These are phyloP conservation scores for Penstemon davidsonii DNA, from an alignment of 257 asterid species.

Conservation along the genomic window DNA sequence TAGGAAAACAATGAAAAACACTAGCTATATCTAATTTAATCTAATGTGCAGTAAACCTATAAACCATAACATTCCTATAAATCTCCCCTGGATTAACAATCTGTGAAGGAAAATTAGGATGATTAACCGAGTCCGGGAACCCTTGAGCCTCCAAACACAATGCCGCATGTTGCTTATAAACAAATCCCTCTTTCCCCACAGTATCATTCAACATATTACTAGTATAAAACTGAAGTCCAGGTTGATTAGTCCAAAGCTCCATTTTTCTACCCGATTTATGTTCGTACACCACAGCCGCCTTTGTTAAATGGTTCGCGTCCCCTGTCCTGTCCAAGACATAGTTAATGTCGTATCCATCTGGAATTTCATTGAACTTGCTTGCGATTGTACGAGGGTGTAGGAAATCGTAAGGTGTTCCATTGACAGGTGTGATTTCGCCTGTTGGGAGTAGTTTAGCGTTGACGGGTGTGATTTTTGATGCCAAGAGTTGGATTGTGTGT, in stretches of 20 bases:
- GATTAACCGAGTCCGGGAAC: constrained; percentile 86
- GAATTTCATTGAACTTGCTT: constrained; percentile 41
- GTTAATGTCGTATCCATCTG: constrained; percentile 72
- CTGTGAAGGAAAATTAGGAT: constrained; percentile 72
- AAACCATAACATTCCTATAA: constrained; percentile 66
- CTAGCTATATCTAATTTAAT: neutral
- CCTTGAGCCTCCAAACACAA: constrained; percentile 87
- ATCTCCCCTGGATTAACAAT: constrained; percentile 61
- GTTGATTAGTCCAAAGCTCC: constrained; percentile 84
- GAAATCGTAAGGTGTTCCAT: constrained; percentile 64
- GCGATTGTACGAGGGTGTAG: constrained; percentile 48
- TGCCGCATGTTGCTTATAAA: constrained; percentile 49
- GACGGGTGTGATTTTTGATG: constrained; percentile 63
- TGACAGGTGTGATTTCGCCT: constrained; percentile 47
- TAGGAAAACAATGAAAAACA: neutral
- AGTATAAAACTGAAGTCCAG: constrained; percentile 79
- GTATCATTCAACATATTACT: constrained; percentile 53
- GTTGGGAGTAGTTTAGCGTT: constrained; percentile 67
- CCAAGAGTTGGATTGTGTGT: constrained; percentile 55
- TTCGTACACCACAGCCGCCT: constrained; percentile 52
- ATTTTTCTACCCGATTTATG: constrained; percentile 61
- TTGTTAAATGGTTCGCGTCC: constrained; percentile 33
- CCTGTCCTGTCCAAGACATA: constrained; percentile 50
- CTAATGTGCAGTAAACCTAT: constrained; percentile 58
- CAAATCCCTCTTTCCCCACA: constrained; percentile 57